These are phyloP conservation scores for Anisodus acutangulus DNA, from an alignment of 257 asterid species.

Conservation along the genomic window DNA sequence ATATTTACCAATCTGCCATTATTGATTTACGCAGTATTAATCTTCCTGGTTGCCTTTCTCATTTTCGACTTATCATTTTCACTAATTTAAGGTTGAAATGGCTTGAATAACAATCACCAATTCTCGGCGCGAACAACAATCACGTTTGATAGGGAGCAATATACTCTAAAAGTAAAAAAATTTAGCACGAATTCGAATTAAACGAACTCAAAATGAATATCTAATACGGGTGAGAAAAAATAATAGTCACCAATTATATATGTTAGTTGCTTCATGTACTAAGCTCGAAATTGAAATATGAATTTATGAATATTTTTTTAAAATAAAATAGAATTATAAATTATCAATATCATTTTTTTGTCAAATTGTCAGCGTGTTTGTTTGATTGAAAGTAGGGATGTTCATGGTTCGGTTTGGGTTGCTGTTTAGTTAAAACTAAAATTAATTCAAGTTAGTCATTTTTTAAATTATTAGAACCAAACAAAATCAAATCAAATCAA, in stretches of 20 bases:
- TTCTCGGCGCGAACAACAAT: too few species aligned
- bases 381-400: not conserved
- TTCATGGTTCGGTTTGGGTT: too few species aligned
- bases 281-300: not conserved
- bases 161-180: not conserved
- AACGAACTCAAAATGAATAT: not conserved
- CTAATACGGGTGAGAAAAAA: not conserved
- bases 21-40: not conserved
- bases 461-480: too few species aligned
- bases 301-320: not conserved
- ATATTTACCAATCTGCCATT: conserved; percentile 27
- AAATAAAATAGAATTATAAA: not conserved
- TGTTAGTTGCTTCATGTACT: not conserved
- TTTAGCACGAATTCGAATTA: not conserved
- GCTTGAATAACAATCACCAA: too few species aligned
- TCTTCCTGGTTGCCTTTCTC: not conserved
- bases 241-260: not conserved
- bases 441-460: too few species aligned
- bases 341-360: not conserved
- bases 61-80: not conserved
- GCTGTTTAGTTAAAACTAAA: too few species aligned
- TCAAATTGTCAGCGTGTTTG: not conserved
- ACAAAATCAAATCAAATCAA: too few species aligned
- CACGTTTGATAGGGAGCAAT: not conserved
- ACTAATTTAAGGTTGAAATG: not conserved